These are phyloP conservation scores for Dictyophora rubrovolvata DNA, from an alignment of 768 basidiomycete genomes.

Conservation along the genomic window DNA sequence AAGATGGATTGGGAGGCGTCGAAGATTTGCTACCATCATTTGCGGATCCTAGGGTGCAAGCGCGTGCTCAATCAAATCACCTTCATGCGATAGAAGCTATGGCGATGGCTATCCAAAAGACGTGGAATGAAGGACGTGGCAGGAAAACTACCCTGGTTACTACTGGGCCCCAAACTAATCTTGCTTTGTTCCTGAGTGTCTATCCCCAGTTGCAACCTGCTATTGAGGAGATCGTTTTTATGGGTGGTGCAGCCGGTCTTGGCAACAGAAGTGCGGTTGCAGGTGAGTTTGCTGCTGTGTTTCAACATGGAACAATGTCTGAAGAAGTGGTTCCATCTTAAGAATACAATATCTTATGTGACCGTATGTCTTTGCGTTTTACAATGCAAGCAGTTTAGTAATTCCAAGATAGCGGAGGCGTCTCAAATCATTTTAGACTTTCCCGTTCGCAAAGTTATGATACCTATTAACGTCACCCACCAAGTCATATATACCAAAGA, in stretches of 20 bases:
- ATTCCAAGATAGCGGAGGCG: slow-evolving; percentile 52
- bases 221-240: slow-evolving; percentile 68
- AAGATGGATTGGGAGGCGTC: slow-evolving; percentile 76
- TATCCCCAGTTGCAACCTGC: slow-evolving; percentile 42
- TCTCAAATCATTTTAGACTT: slow-evolving; percentile 70
- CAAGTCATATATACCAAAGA: slow-evolving; percentile 60
- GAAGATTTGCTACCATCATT: slow-evolving; percentile 51
- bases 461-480: slow-evolving; percentile 84
- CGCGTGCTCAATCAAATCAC: slow-evolving; percentile 36
- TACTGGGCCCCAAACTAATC: slow-evolving; percentile 71
- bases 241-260: slow-evolving; percentile 85
- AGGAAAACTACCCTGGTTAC: slow-evolving; percentile 60
- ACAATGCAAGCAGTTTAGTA: neutral
- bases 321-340: neutral
- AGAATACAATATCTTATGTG: slow-evolving; percentile 78
- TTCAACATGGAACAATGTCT: too few species aligned
- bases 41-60: slow-evolving; percentile 38
- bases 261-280: slow-evolving; percentile 75
- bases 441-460: slow-evolving; percentile 62
- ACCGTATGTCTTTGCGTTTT: slow-evolving; percentile 45
- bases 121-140: slow-evolving; percentile 51
- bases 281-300: slow-evolving; percentile 25
- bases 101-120: slow-evolving; percentile 38
- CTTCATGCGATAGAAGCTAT: slow-evolving; percentile 63
- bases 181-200: slow-evolving; percentile 27